A percentile compares a stretch with the other conserved stretches of the same genome.
Evolutionary conservation across 768 basidiomycete species (phyloP).

Genomic region (Cystoderma amianthinum): DNA sequence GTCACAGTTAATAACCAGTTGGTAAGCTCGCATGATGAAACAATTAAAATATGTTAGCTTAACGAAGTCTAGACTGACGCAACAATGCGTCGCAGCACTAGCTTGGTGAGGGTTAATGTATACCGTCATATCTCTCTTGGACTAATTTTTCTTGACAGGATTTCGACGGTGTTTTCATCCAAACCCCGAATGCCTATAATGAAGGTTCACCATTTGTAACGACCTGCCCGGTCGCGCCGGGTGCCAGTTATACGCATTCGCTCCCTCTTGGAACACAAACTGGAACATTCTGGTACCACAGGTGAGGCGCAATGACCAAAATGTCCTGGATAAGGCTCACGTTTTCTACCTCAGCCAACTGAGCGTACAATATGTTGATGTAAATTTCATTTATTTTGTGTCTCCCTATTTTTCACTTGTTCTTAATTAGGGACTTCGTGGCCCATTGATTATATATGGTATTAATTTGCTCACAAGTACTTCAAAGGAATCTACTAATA

Average conservation of each 20-base stretch:
- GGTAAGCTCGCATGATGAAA: too few species aligned
- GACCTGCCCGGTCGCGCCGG: slow-evolving; percentile 22
- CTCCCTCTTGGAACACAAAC: slow-evolving; percentile 17
- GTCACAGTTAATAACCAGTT: too few species aligned
- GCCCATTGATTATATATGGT: slow-evolving; percentile 20
- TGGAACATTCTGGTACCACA: slow-evolving; percentile 26
- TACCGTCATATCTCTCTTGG: too few species aligned
- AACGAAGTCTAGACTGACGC: too few species aligned
- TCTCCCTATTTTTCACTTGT: too few species aligned
- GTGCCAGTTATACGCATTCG: slow-evolving; percentile 18
- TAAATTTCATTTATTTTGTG: slow-evolving; percentile 4
- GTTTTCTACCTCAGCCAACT: slow-evolving; percentile 5
- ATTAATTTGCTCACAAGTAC: too few species aligned
- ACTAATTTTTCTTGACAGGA: slow-evolving; percentile 4
- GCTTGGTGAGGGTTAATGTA: too few species aligned
- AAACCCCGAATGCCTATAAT: slow-evolving; percentile 13
- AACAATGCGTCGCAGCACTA: slow-evolving; percentile 16
- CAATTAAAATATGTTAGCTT: too few species aligned
- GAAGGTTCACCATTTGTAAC: slow-evolving; percentile 19
- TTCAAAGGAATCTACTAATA: too few species aligned
- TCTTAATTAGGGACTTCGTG: slow-evolving; percentile 16
- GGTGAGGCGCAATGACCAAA: too few species aligned
- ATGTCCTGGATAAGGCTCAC: background rate
- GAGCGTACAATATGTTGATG: slow-evolving; percentile 15
- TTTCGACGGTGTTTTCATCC: slow-evolving; percentile 17